phyloP scores from a whole-genome alignment of 2,329 filamentous ascomycete species.

The Parastagonospora avenae region DNA sequence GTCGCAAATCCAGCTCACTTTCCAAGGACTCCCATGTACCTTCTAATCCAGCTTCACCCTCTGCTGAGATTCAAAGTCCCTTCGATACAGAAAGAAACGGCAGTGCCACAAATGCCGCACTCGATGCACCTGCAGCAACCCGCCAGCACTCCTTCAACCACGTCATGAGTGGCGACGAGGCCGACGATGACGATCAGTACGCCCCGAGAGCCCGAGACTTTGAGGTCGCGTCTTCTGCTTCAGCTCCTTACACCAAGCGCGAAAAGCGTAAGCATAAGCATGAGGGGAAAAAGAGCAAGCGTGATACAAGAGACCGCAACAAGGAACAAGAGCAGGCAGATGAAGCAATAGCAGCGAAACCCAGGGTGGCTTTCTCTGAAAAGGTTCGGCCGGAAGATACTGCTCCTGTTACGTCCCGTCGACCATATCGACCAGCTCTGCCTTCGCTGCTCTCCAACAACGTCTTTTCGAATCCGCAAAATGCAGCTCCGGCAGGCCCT shows the following conservation, averaged over 20 bases:
- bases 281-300: constrained; percentile 54
- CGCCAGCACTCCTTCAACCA: constrained; percentile 47
- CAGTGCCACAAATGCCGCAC: constrained; percentile 25
- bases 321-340: constrained; percentile 25
- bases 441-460: constrained; percentile 72
- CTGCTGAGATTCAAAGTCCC: constrained; percentile 46
- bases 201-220: constrained; percentile 56
- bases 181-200: constrained; percentile 57
- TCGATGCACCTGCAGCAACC: constrained; percentile 24
- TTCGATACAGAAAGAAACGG: constrained; percentile 40
- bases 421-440: constrained; percentile 63
- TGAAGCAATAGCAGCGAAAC: constrained; percentile 9
- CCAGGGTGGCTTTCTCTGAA: constrained; percentile 49
- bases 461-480: constrained; percentile 63
- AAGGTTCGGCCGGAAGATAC: constrained; percentile 34
- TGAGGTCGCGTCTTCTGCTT: constrained; percentile 45
- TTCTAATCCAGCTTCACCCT: constrained; percentile 54
- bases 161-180: constrained; percentile 60
- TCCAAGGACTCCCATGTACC: constrained; percentile 64
- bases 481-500: constrained; percentile 38
- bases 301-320: constrained; percentile 49
- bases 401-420: constrained; percentile 59
- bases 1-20: constrained; percentile 76
- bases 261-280: constrained; percentile 50
- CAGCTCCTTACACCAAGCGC: constrained; percentile 43